Base-by-base conservation (phyloP, 1,284 basidiomycete genomes). In the Tremellales sp. region DNA sequence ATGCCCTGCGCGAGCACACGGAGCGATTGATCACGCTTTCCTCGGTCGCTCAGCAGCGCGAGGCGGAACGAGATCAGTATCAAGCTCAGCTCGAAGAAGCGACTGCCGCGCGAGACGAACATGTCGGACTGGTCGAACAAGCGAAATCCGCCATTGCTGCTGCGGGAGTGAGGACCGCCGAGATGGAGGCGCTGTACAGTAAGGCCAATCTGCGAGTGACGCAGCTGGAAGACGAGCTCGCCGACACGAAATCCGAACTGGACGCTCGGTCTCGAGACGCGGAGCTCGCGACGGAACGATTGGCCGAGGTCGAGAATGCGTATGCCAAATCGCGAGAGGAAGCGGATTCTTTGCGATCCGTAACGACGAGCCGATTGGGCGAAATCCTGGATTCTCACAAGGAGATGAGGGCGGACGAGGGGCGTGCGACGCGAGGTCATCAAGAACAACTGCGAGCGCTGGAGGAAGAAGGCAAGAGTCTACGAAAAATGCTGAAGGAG, bases 311-410 rank as follows among this genome's bases (percentile, higher is more conserved):
- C 13, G 87, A 93, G 68, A 86, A 85, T 58, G 81, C 85, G 9
- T 92, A 87, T 85, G 80, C 86, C 25, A 86, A 86, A 67, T 87
- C 87, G 32, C 81, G 89, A 9, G 87, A 93, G 70, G 91, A 95
- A 74, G 87, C 88, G 4, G 87, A 91, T 65, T 82, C 83, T 2
- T 82, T 91, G 68, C 79, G 89, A 40, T 83, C 83, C 8, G 75
- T 92, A 37, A 92, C 89, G 2, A 89, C 87, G 0, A 84, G 85
- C 34, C 80, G 84, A 53, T 77, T 97, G 3, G 88, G 89, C 27
- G 83, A 92, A 61, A 75, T 97, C 12, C 76, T 95, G 40, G 86
- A 89, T 63, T 81, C 84, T 2, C 87, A 91, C 73, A 82, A 83
- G 32, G 85, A 87, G 58, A 76, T 88, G 43, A 81, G 79, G 63